phyloP scores from a whole-genome alignment of 179 eudicot species.

The Silene vulgaris region DNA sequence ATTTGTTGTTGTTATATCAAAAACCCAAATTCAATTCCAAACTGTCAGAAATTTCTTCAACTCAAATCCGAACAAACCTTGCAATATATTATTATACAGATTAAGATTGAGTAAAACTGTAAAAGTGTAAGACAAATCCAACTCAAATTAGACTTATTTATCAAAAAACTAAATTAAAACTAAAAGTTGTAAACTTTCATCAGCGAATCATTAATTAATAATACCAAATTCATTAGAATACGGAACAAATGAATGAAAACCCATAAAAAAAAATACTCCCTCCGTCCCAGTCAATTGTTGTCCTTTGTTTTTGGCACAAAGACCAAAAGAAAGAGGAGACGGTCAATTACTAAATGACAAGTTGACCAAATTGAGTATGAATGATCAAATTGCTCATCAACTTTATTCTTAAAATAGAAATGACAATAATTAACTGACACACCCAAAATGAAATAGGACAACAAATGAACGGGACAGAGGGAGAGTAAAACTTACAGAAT shows the following conservation, averaged over 20 bases:
- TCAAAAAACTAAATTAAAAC: background rate
- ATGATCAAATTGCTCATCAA: too few species aligned
- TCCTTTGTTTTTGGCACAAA: background rate
- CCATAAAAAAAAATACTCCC: background rate
- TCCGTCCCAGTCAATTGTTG: too few species aligned
- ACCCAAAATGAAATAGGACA: background rate
- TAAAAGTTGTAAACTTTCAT: slow-evolving; percentile 13
- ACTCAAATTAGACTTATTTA: background rate
- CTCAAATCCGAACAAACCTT: background rate
- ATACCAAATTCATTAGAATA: background rate
- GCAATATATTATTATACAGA: background rate
- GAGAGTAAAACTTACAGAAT: slow-evolving; percentile 32
- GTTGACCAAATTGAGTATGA: too few species aligned
- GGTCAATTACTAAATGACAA: too few species aligned
- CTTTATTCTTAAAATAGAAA: too few species aligned
- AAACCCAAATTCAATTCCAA: background rate
- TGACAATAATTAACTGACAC: too few species aligned
- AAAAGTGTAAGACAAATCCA: background rate
- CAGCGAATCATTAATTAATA: background rate
- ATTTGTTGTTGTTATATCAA: background rate
- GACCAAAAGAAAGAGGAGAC: background rate
- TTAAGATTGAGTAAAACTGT: background rate
- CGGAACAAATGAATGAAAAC: background rate
- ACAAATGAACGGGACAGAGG: background rate
- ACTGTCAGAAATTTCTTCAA: background rate